Percentiles rank a stretch among this genome's conserved stretches.
Evolutionary conservation across 352 stramenopile genomes (phyloP).

Genomic region (Globisporangium yorkense): DNA sequence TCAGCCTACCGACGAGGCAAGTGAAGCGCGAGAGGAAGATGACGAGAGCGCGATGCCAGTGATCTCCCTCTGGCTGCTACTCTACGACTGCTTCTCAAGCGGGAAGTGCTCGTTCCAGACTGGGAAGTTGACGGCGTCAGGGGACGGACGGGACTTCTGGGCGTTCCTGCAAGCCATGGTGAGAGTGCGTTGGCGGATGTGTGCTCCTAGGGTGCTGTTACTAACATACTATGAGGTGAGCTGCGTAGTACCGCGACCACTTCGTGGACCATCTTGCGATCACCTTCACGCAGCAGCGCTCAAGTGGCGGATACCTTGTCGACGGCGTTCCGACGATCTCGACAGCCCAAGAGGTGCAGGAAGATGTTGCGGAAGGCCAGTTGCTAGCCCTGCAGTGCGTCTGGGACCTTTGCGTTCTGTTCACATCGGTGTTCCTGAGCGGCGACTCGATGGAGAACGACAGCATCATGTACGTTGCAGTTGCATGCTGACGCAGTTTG

Average conservation of each 20-base stretch:
- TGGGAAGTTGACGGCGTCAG: constrained; percentile 9
- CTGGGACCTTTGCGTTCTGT: constrained; percentile 19
- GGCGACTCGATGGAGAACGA: neutral
- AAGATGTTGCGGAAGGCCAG: constrained; percentile 15
- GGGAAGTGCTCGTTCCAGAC: constrained; percentile 17
- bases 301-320: constrained; percentile 34
- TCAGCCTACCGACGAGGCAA: neutral
- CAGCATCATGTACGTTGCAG: constrained; percentile 4
- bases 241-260: constrained; percentile 14
- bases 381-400: constrained; percentile 16
- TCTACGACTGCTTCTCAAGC: constrained; percentile 33
- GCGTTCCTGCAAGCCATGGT: constrained; percentile 44
- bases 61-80: constrained; percentile 55
- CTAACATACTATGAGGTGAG: neutral
- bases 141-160: constrained; percentile 44
- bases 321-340: constrained; percentile 16
- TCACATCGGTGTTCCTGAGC: constrained; percentile 3
- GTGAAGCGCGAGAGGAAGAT: neutral
- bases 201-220: neutral
- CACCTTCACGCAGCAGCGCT: constrained; percentile 31
- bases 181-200: neutral
- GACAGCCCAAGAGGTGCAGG: neutral
- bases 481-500: neutral
- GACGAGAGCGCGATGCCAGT: constrained; percentile 17
- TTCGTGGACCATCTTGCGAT: constrained; percentile 34